Conservation (phyloP, 148 eudicot species). For the Heliamphora exappendiculata region DNA sequence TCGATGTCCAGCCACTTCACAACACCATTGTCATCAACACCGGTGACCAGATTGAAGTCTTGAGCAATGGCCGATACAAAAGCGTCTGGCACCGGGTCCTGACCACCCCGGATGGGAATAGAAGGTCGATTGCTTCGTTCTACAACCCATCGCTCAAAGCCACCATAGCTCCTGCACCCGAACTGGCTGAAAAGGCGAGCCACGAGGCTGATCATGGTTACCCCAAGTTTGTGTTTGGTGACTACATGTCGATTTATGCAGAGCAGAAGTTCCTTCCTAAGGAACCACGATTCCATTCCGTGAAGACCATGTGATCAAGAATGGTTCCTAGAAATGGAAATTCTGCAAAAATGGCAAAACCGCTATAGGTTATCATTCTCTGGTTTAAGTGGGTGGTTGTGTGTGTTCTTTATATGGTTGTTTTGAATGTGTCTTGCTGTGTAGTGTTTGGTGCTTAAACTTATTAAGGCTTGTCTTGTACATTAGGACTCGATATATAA, state of each 20-base stretch:
- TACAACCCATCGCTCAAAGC: slow-evolving; percentile 72
- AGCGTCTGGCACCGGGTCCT: slow-evolving; percentile 84
- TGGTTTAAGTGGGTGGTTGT: neutral
- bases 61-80: slow-evolving; percentile 85
- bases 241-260: slow-evolving; percentile 76
- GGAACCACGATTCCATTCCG: slow-evolving; percentile 82
- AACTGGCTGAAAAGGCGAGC: slow-evolving; percentile 26
- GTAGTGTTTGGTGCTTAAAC: neutral
- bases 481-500: neutral
- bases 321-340: too few species aligned
- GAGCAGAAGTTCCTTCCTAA: slow-evolving; percentile 80
- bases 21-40: slow-evolving; percentile 82
- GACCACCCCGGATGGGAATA: slow-evolving; percentile 42
- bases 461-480: neutral
- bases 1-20: slow-evolving; percentile 68
- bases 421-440: neutral
- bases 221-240: slow-evolving; percentile 75
- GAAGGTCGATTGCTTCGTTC: slow-evolving; percentile 78
- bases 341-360: too few species aligned
- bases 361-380: too few species aligned
- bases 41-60: slow-evolving; percentile 84
- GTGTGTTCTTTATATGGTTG: neutral
- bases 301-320: slow-evolving; percentile 36
- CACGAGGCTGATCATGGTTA: slow-evolving; percentile 24
- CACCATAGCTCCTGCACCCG: slow-evolving; percentile 59